Evolutionary conservation across 2,329 filamentous ascomycete genomes (phyloP), one percentile per base, ranked within the genome.

Genomic region (Hymenoscyphus repandus): DNA sequence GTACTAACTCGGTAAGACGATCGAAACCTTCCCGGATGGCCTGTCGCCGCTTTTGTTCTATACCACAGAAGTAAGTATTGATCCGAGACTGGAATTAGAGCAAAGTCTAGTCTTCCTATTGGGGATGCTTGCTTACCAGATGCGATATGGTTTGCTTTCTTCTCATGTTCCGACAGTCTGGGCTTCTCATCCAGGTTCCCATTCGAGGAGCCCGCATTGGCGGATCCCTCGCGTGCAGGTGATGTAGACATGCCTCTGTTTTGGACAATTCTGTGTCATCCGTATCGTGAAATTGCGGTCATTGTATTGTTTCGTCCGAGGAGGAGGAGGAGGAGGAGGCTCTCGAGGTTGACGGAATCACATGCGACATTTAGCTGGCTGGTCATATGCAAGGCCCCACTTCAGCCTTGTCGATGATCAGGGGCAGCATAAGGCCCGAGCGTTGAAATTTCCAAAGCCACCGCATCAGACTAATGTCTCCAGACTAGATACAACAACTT

Each of bases 61-160:
- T 10, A 31, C 12, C 15, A 41, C 20, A 13, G n/a, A 34, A 6
- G 34, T 55, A 27, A 54, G 51, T 40, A 39, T 31, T 50, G 27
- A 20, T 9, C 2, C 6, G n/a, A 47, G 22, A 43, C 18, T 9
- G 30, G 15, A 9, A 30, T 47, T n/a, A 27, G 41, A n/a, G n/a
- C 17, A 46, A 32, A 50, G 36, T 18, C 7, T 7, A 27, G 22
- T 27, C 22, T 4, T 27, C 22, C 7, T 27, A 27, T 4, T 27
- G 22, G 7, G 22, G 22, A 27, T 27, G 22, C 22, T 27, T 33
- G n/a, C 37, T 18, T 58, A 67, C 65, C 65, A 4, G 82, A 86
- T 20, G 80, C 79, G 60, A 87, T 87, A 69, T 88, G 85, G 64
- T 88, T 88, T 62, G 79, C 79, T 66, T 86, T 86, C 74, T 87